Percentiles rank a stretch among this genome's conserved stretches.
phyloP scores from a whole-genome alignment of 441 rosid species.

The Raphanus hybrid region DNA sequence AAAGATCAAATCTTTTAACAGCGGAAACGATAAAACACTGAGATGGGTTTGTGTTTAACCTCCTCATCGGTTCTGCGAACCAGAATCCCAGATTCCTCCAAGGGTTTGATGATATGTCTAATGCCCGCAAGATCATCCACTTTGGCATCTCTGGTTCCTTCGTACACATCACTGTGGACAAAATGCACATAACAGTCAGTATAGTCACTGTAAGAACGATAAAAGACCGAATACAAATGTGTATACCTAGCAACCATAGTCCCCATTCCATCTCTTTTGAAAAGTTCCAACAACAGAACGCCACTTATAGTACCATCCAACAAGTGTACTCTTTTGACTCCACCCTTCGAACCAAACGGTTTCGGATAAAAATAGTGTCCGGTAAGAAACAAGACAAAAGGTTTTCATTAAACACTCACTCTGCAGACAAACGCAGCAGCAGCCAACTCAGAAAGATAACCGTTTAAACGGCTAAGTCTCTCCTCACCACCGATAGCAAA shows the following conservation, averaged over 20 bases:
- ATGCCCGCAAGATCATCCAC: conserved; percentile 72
- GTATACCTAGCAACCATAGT: conserved; percentile 95
- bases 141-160: conserved; percentile 83
- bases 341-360: conserved; percentile 57
- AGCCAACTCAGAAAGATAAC: conserved; percentile 86
- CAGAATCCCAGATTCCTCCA: conserved; percentile 74
- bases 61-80: conserved; percentile 74
- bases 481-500: conserved; percentile 96
- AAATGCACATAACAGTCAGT: background rate
- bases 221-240: background rate
- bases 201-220: background rate
- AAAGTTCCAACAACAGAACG: conserved; percentile 76
- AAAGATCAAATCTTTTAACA: background rate
- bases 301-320: conserved; percentile 91
- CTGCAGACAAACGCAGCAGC: conserved; percentile 95
- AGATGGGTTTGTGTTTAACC: conserved; percentile 44
- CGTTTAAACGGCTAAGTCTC: conserved; percentile 68
- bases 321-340: conserved; percentile 93
- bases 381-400: background rate
- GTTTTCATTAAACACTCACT: conserved; percentile 49
- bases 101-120: conserved; percentile 66
- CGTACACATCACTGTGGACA: conserved; percentile 69
- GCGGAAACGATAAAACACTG: background rate
- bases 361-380: background rate
- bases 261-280: conserved; percentile 96